Base-by-base conservation (phyloP, 306 rosid genomes). In the Abrus pulchellus region DNA sequence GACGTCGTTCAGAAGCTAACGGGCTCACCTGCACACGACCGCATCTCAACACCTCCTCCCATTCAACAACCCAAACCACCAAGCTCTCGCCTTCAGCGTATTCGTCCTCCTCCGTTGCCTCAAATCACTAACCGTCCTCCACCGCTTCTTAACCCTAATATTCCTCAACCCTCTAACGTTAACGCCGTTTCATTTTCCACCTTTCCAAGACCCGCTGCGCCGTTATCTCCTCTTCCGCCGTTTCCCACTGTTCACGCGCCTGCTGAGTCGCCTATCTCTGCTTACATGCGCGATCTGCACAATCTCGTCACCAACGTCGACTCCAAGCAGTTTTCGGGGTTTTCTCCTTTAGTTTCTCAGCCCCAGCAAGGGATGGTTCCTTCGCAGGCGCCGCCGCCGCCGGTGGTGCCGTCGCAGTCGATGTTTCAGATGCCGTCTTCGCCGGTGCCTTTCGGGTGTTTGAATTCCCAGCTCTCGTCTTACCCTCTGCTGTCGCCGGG, bases 1-100 rank as follows among this genome's bases (percentile, higher is more conserved):
- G 98, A 96, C 12, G 97, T 93, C 3, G 99, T 96, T 30, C 99
- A 96, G 88, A 96, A 90, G 86, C 97, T 96, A 36, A 96, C 98
- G 1, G 98, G 99, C 4, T 93, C 99, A 3, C 99, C 99, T 36
- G 97, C 97, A 1, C 97, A 93, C 30, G 97, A 92, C 52, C 95
- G 97, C 20, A 91, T 91, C 79, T 77, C 90, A 3, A 84, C 87
- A 20, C 94, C 99, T 0, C 93, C 93, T 2, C 97, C 97, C 10
- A 86, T 93, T 81, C 94, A 93, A 27, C 94, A 85, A 2, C 99
- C 98, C 2, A 93, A 90, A 80, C 90, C 96, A 0, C 90, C 88
- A 7, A 92, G 97, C 83, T 93, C 98, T 4, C 97, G 99, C 34
- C 93, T 96, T 55, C 99, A 96, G 84, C 86, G 97, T 38, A 96